Percentiles rank a stretch among this genome's conserved stretches.
These are phyloP conservation scores for Lichtheimia ornata DNA, from an alignment of 371 early-diverging fungal species.

Conservation along the genomic window DNA sequence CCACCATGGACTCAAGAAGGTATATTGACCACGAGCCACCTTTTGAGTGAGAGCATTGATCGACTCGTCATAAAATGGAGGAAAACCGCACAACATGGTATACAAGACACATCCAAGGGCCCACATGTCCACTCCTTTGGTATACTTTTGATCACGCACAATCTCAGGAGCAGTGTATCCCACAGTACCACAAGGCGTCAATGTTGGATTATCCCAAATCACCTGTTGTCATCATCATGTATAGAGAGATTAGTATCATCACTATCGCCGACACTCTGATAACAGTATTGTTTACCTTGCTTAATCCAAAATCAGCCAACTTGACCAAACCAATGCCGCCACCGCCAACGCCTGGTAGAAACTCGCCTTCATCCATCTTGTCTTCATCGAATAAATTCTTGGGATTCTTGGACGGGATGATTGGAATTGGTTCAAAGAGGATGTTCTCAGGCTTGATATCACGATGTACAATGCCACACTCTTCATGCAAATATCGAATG, in stretches of 20 bases:
- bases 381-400: conserved; percentile 8
- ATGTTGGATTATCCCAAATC: conserved; percentile 50
- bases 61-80: conserved; percentile 77
- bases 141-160: conserved; percentile 65
- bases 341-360: conserved; percentile 60
- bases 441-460: conserved; percentile 93
- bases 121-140: conserved; percentile 82
- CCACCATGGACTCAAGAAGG: conserved; percentile 78
- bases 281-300: conserved; percentile 77
- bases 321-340: conserved; percentile 72
- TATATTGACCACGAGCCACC: conserved; percentile 65
- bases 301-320: conserved; percentile 74
- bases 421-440: conserved; percentile 63
- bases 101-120: conserved; percentile 85
- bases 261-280: no score
- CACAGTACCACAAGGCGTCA: conserved; percentile 81
- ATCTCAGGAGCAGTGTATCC: conserved; percentile 85
- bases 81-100: conserved; percentile 76
- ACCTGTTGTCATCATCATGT: not conserved
- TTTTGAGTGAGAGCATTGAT: conserved; percentile 61
- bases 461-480: conserved; percentile 88
- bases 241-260: no score
- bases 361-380: conserved; percentile 54
- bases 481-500: conserved; percentile 87
- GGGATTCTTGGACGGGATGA: conserved; percentile 28